Conservation (phyloP, 106 monocot species). For the Platanthera guangdongensis region DNA sequence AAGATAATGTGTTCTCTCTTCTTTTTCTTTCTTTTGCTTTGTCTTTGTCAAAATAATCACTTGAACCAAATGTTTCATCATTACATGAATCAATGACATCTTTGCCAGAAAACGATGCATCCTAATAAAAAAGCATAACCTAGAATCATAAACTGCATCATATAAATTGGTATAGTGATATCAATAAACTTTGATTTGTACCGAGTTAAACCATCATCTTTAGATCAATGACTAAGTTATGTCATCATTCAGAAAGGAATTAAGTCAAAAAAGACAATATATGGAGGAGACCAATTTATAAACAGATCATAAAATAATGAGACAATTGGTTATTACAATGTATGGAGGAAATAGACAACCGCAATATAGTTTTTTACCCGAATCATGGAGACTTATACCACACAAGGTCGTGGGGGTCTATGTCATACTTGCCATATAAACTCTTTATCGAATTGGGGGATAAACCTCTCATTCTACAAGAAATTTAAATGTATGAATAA, state of each 20-base stretch:
- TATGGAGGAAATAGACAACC: too few relatives aligned
- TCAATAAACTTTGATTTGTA: neutral
- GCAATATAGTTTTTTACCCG: too few relatives aligned
- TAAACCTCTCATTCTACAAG: too few relatives aligned
- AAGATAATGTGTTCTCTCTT: slow-evolving; percentile 39
- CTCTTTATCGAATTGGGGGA: too few relatives aligned
- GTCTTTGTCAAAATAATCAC: slow-evolving; percentile 57
- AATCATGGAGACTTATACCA: slow-evolving; percentile 30
- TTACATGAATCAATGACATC: slow-evolving; percentile 61
- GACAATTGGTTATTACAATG: too few relatives aligned
- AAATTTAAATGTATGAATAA: too few relatives aligned
- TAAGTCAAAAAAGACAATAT: neutral
- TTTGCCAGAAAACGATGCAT: slow-evolving; percentile 50
- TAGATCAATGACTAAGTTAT: neutral
- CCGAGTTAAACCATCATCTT: neutral
- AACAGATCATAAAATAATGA: neutral
- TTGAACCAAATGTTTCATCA: slow-evolving; percentile 97
- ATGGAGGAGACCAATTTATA: neutral
- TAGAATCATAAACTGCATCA: neutral
- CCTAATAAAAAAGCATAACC: slow-evolving; percentile 25
- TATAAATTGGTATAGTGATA: neutral
- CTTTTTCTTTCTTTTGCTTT: slow-evolving; percentile 78
- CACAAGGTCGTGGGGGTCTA: slow-evolving; percentile 64
- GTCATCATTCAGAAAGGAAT: neutral
- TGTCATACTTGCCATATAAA: too few relatives aligned